Evolutionary conservation across 805 yeast species (phyloP), one percentile per base, ranked within the genome.

Genomic region (Hermanozyma aechmeae): DNA sequence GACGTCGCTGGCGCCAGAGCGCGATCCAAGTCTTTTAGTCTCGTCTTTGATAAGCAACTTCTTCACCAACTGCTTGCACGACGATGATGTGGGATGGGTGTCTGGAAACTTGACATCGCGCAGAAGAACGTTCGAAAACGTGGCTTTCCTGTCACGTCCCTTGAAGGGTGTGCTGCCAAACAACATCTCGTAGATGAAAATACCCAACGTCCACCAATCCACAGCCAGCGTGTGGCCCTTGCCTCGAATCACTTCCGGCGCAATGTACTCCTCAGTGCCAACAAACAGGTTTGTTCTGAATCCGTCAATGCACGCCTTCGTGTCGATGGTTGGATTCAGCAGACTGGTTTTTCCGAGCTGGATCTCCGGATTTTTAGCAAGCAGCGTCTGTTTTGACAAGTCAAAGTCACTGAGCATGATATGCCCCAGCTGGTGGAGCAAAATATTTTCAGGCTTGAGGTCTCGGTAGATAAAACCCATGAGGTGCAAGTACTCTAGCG

Each of bases 161-260:
- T 92, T 92, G 59, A 89, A 92, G 2, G 99, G 99, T 0, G 98
- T 92, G 6, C 85, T 81, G 1, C 97, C 97, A 53, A 75, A 87
- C 14, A 92, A 59, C 98, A 92, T 92, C 50, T 92, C 99, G 54
- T 76, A 93, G 15, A 86, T 63, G 45, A 92, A 68, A 13, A 92
- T 86, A 3, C 99, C 99, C 40, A 92, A 61, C 0, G 98, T 92
- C 99, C 99, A 92, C 98, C 98, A 92, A 54, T 92, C 99, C 12
- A 92, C 98, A 0, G 97, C 96, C 6, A 89, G 79, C 1, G 97
- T 89, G 46, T 92, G 99, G 2, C 98, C 98, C 43, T 87, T 83
- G 2, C 97, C 97, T 51, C 92, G 66, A 31, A 92, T 92, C 4
- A 92, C 98, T 48, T 92, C 99, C 0, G 99, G 99, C 0, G 99